Base-by-base conservation (phyloP, 306 rosid species). In the Rubus idaeus region DNA sequence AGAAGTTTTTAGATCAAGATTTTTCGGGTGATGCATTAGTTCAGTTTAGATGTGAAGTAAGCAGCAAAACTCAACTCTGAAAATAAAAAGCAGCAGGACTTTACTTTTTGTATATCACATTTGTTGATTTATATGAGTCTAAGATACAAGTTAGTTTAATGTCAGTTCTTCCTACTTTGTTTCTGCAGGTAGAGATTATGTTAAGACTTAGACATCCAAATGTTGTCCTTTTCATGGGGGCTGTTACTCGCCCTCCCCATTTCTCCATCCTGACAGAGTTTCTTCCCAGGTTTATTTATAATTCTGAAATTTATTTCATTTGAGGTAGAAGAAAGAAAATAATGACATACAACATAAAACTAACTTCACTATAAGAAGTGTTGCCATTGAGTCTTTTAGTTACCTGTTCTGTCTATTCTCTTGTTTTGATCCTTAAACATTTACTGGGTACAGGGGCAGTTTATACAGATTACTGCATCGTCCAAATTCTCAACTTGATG, bases 191-290 rank as follows among this genome's bases (percentile, higher is more conserved):
- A 80, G 99, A 96, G 87, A 96, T 96, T 85, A 96, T 91, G 99
- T 81, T 96, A 82, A 91, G 97, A 83, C 78, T 96, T 83, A 90
- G 99, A 82, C 99, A 96, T 87, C 99, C 99, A 77, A 96, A 96
- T 86, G 99, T 96, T 68, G 97, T 96, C 74, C 99, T 96, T 84
- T 96, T 96, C 85, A 96, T 96, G 97, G 99, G 99, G 67, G 99
- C 99, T 26, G 92, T 96, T 80, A 96, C 98, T 75, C 91, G 97
- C 9, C 73, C 96, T 65, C 99, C 99, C 23, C 93, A 96, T 83
- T 93, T 91, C 83, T 96, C 99, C 46, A 96, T 96, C 83, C 86
- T 96, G 82, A 96, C 96, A 13, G 99, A 96, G 80, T 96, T 86
- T 87, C 98, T 96, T 81, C 99, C 93, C n/a, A 87, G 94, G 99